Evolutionary conservation across 225 moss, liverwort and hornwort genomes (phyloP).

Genomic region (Asterella californica): DNA sequence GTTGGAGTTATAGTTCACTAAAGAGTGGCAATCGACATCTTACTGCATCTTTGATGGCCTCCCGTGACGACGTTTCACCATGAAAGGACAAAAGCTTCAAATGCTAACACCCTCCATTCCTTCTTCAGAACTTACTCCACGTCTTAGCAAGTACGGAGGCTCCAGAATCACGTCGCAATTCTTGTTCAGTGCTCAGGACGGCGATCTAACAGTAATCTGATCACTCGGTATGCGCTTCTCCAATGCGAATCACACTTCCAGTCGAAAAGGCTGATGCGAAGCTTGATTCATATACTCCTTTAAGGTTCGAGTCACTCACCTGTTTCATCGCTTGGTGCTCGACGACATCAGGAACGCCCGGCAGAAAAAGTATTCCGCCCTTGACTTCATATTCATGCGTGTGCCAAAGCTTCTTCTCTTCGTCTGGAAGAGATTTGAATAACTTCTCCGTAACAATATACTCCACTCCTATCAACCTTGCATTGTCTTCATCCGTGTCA

Average conservation of each 20-base stretch:
- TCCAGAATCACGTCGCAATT: neutral
- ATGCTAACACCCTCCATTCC: no score
- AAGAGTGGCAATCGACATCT: neutral
- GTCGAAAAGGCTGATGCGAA: neutral
- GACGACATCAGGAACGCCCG: constrained; percentile 49
- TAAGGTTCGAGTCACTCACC: constrained; percentile 15
- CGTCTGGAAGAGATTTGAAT: constrained; percentile 59
- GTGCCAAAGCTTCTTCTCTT: constrained; percentile 81
- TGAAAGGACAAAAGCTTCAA: no score
- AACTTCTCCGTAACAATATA: constrained; percentile 78
- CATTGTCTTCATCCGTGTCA: constrained; percentile 48
- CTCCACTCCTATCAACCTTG: constrained; percentile 70
- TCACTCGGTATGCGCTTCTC: no score
- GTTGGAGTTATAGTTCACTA: neutral
- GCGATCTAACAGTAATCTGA: neutral
- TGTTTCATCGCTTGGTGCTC: constrained; percentile 51
- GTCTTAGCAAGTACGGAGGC: no score
- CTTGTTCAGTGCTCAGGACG: neutral
- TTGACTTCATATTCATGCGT: constrained; percentile 72
- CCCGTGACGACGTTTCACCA: no score
- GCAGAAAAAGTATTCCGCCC: constrained; percentile 66
- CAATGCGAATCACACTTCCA: neutral
- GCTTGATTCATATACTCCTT: neutral
- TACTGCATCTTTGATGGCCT: no score
- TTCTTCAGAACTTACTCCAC: no score